Evolutionary conservation across 331 rosid species (phyloP).

Genomic region (Dryas integrifolia): DNA sequence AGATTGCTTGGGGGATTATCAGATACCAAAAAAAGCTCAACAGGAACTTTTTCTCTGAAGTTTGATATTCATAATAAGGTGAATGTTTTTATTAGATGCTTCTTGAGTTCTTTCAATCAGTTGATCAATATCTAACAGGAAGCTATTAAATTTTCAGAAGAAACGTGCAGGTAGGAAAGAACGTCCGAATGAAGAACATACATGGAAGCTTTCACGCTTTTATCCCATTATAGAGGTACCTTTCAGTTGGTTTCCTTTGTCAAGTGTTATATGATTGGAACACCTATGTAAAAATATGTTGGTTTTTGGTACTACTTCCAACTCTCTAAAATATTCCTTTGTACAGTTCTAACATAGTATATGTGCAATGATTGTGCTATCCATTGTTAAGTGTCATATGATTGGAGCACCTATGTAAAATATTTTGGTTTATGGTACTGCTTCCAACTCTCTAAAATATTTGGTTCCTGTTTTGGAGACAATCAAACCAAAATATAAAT

Average conservation of each 20-base stretch:
- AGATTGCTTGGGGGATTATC: slow-evolving; percentile 71
- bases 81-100: slow-evolving; percentile 12
- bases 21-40: slow-evolving; percentile 58
- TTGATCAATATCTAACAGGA: slow-evolving; percentile 28
- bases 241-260: not conserved
- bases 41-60: slow-evolving; percentile 65
- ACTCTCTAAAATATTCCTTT: not conserved
- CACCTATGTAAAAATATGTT: not conserved
- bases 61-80: slow-evolving; percentile 85
- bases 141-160: slow-evolving; percentile 53
- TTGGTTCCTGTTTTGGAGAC: not conserved
- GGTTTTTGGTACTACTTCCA: no score
- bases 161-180: slow-evolving; percentile 82
- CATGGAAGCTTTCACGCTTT: slow-evolving; percentile 89
- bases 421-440: not conserved
- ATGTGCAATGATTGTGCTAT: no score
- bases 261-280: not conserved
- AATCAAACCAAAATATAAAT: not conserved
- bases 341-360: no score
- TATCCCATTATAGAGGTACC: slow-evolving; percentile 90
- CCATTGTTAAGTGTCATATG: no score
- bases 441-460: not conserved
- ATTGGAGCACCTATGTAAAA: no score
- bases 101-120: slow-evolving; percentile 9
- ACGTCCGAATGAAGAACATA: slow-evolving; percentile 67